phyloP scores from a whole-genome alignment of 2,329 filamentous ascomycete species.

The Aureobasidium sp. region DNA sequence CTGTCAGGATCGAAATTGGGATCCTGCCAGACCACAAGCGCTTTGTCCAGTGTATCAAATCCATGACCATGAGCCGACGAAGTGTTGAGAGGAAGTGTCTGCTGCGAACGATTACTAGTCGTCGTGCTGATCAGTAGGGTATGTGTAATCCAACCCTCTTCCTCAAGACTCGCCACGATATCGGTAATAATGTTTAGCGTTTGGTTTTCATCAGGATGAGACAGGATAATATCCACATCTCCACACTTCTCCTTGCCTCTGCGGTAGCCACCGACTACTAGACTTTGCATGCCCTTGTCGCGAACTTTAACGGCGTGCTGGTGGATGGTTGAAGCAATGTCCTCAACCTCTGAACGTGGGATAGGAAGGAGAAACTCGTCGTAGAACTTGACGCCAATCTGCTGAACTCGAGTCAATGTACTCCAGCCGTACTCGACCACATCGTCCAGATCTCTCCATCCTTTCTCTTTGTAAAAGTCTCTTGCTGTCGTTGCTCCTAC shows the following conservation, averaged over 20 bases:
- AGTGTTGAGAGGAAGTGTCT: slow-evolving; percentile 49
- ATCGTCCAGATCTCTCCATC: slow-evolving; percentile 82
- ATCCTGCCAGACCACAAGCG: slow-evolving; percentile 85
- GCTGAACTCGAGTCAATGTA: slow-evolving; percentile 68
- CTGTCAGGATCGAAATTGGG: slow-evolving; percentile 40
- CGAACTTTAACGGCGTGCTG: slow-evolving; percentile 59
- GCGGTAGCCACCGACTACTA: slow-evolving; percentile 74
- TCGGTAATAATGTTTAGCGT: slow-evolving; percentile 65
- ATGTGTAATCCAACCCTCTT: slow-evolving; percentile 67
- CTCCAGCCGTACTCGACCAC: slow-evolving; percentile 77
- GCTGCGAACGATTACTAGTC: slow-evolving; percentile 66
- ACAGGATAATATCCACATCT: slow-evolving; percentile 82
- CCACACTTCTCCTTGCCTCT: slow-evolving; percentile 67
- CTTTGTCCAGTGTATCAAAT: slow-evolving; percentile 88
- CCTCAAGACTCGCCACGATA: slow-evolving; percentile 66
- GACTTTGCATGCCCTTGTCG: slow-evolving; percentile 47
- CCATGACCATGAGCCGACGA: slow-evolving; percentile 45
- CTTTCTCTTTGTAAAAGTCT: slow-evolving; percentile 67
- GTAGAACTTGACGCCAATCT: slow-evolving; percentile 91
- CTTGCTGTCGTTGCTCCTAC: slow-evolving; percentile 75
- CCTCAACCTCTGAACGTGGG: slow-evolving; percentile 64
- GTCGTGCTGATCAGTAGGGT: slow-evolving; percentile 64
- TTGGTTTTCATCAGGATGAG: slow-evolving; percentile 62
- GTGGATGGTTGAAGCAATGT: slow-evolving; percentile 58
- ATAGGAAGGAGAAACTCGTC: slow-evolving; percentile 73